Evolutionary conservation across 108 stramenopile genomes (phyloP).

Genomic region (Pseudonitzschia delicatissima): DNA sequence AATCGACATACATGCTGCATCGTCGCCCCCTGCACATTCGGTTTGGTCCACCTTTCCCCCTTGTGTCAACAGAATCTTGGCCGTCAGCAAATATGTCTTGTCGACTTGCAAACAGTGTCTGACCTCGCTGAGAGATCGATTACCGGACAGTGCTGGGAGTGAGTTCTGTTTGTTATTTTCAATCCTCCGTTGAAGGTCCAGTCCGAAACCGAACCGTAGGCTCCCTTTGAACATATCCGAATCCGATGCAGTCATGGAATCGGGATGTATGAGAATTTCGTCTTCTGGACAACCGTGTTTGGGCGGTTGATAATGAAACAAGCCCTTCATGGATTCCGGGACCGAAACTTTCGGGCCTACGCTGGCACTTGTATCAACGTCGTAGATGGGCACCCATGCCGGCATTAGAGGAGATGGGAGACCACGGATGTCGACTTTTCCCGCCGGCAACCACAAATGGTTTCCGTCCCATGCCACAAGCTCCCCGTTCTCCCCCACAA

Average conservation of each 20-base stretch:
- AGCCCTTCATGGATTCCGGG: too few relatives aligned
- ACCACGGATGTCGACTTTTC: slow-evolving; percentile 40
- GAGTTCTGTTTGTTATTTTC: slow-evolving; percentile 8
- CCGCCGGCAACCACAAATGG: slow-evolving; percentile 70
- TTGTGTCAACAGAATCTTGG: slow-evolving; percentile 40
- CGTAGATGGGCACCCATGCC: slow-evolving; percentile 34
- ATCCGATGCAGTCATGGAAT: background rate
- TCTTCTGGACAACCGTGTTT: slow-evolving; percentile 10
- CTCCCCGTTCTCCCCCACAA: slow-evolving; percentile 15
- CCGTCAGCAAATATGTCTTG: slow-evolving; percentile 38
- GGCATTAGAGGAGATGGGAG: slow-evolving; percentile 26
- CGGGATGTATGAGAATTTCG: slow-evolving; percentile 7
- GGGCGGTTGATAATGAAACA: slow-evolving; percentile 5
- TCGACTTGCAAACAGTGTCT: slow-evolving; percentile 16
- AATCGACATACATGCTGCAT: slow-evolving; percentile 8
- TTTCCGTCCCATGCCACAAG: slow-evolving; percentile 52
- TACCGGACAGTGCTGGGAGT: slow-evolving; percentile 14
- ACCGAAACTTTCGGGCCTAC: background rate
- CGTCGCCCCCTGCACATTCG: slow-evolving; percentile 13
- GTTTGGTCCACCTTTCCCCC: slow-evolving; percentile 11
- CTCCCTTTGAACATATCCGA: background rate
- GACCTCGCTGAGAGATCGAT: slow-evolving; percentile 15
- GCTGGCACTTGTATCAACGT: slow-evolving; percentile 10
- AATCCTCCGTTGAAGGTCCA: slow-evolving; percentile 5
- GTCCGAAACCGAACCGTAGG: slow-evolving; percentile 7